These are phyloP conservation scores for Auricularia auricula-judae DNA, from an alignment of 768 basidiomycete species.

Conservation along the genomic window DNA sequence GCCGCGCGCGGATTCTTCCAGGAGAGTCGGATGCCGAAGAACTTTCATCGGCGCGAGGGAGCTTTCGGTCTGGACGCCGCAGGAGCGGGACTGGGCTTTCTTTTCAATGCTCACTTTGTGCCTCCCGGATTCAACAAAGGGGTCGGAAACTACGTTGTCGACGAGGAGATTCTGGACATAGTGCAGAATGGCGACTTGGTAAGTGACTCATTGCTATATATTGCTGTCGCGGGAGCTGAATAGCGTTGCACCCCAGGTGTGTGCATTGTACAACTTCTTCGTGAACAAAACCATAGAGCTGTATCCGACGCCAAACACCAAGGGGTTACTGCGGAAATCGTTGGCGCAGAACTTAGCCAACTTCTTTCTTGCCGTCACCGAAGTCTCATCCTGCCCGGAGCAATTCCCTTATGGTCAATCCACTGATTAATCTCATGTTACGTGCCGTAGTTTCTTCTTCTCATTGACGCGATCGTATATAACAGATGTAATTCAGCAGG, in stretches of 20 bases:
- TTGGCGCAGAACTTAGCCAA: constrained; percentile 1
- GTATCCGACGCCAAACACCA: constrained; percentile 5
- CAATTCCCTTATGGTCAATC: background rate
- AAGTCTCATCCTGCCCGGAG: background rate
- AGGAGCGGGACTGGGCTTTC: background rate
- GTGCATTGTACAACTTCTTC: constrained; percentile 2
- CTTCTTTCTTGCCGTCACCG: background rate
- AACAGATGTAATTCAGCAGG: too few relatives aligned
- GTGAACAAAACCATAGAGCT: background rate
- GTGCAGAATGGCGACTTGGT: background rate
- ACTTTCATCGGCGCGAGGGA: background rate
- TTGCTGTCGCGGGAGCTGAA: background rate
- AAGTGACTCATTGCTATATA: background rate
- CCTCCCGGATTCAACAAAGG: background rate
- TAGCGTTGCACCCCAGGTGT: background rate
- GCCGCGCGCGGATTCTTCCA: constrained; percentile 2
- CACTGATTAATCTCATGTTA: background rate
- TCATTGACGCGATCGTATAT: too few relatives aligned
- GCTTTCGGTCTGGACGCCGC: background rate
- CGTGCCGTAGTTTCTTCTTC: too few relatives aligned
- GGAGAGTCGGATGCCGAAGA: background rate
- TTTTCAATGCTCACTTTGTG: background rate
- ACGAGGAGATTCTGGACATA: background rate
- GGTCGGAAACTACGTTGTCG: background rate
- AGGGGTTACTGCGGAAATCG: background rate